Evolutionary conservation across 1,284 basidiomycete species (phyloP), one percentile per base, ranked within the genome.

Genomic region (Sanghuangporus baumii): DNA sequence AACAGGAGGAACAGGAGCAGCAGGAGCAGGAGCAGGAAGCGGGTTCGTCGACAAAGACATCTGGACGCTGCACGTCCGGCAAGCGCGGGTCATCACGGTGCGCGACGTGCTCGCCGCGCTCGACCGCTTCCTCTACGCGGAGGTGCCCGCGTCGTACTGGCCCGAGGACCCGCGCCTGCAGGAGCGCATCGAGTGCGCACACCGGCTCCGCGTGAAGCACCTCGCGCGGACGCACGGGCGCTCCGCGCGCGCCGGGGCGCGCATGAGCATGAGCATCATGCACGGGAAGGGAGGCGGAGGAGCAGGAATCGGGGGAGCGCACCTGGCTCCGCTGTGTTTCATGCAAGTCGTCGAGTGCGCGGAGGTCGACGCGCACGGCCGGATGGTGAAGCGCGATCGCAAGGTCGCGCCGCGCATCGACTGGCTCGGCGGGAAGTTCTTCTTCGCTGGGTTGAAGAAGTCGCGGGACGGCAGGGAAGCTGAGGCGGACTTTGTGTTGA

Each of bases 401-500:
- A 60, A 60, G 36, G 36, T 60, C 23, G 59, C 59, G 8, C 23
- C 59, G 26, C 26, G 59, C 7, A 60, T 60, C 37, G 59, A 60
- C n/a, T 60, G 59, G 59, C 31, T 60, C 9, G 59, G 59, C 14
- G 59, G 59, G 46, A 60, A 54, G 48, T 60, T 60, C 50, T 60
- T 60, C 37, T 60, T 60, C 20, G 47, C 46, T 5, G 50, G 59
- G 50, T 41, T 60, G 48, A 60, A 40, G 31, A 34, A 16, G 6
- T 23, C 59, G 26, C 36, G n/a, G 18, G 18, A 41, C 14, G 50
- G 47, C 20, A 23, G 47, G 18, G 57, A 36, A 2, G n/a, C 18
- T 6, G 59, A 52, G 14, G 18, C n/a, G 16, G 48, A 60, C 31
- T 54, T 60, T 40, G 59, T 52, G 31, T n/a, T 60, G 36, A 60